A percentile compares a stretch with the other conserved stretches of the same genome.
These are phyloP conservation scores for Sedum album DNA, from an alignment of 164 flowering plant genomes.

Conservation along the genomic window DNA sequence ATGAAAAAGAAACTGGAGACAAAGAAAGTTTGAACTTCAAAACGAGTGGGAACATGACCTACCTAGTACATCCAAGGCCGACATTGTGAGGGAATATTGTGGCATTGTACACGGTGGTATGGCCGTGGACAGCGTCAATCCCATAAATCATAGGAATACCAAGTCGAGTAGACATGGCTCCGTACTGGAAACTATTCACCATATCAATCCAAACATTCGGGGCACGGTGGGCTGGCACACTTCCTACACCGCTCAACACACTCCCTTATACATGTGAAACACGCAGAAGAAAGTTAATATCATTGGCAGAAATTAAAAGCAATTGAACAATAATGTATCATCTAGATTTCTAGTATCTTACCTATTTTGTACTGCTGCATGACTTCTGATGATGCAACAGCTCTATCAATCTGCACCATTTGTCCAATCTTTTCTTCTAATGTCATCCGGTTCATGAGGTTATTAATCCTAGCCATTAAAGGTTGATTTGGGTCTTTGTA, in stretches of 20 bases:
- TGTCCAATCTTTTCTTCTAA: constrained; percentile 7
- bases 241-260: constrained; percentile 43
- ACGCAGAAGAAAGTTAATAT: not conserved
- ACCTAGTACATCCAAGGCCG: constrained; percentile 40
- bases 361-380: constrained; percentile 2
- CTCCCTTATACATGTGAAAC: constrained; percentile 31
- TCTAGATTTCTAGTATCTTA: not conserved
- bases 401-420: constrained; percentile 8
- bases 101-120: constrained; percentile 36
- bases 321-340: not conserved
- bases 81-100: constrained; percentile 44
- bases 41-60: not conserved
- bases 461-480: not conserved
- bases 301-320: not conserved
- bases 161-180: constrained; percentile 30
- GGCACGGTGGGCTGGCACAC: constrained; percentile 26
- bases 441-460: constrained; percentile 6
- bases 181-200: constrained; percentile 39
- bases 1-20: not conserved
- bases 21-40: not conserved
- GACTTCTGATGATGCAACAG: not conserved
- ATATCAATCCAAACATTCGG: constrained; percentile 30
- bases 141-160: constrained; percentile 44
- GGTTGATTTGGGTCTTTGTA: constrained; percentile 6
- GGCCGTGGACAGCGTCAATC: constrained; percentile 41